phyloP scores from a whole-genome alignment of 2,329 filamentous ascomycete species.

The Trichoderma oligosporum region DNA sequence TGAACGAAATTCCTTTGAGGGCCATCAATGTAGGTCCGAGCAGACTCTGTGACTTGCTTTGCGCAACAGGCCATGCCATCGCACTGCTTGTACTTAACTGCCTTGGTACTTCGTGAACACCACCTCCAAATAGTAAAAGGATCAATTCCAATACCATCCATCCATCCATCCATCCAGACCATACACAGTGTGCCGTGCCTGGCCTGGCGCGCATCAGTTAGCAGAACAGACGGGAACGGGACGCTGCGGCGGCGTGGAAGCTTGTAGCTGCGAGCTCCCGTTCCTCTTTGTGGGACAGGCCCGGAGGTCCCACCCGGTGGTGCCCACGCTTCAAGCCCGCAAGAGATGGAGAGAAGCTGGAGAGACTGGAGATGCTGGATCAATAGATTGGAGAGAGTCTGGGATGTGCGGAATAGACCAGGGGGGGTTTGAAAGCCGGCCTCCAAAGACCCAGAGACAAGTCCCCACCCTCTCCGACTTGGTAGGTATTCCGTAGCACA shows the following conservation, averaged over 20 bases:
- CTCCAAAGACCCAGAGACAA: no score
- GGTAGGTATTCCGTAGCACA: no score
- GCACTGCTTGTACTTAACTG: background rate
- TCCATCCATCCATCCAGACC: background rate
- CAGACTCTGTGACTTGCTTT: background rate
- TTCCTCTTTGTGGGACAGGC: constrained; percentile 16
- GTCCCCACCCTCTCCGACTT: no score
- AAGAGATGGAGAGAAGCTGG: background rate
- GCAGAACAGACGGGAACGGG: constrained; percentile 16
- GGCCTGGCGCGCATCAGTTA: no score
- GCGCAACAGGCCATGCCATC: background rate
- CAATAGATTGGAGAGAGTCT: background rate
- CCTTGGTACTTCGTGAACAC: background rate
- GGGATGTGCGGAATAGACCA: no score
- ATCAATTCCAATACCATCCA: no score
- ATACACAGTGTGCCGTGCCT: constrained; percentile 20
- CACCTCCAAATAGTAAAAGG: no score
- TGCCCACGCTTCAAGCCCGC: no score
- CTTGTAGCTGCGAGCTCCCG: constrained; percentile 19
- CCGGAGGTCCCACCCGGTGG: constrained; percentile 20
- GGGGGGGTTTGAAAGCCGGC: no score
- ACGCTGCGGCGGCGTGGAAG: constrained; percentile 19
- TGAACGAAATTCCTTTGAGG: background rate
- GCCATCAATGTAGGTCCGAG: no score
- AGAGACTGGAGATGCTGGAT: background rate